Evolutionary conservation across 768 basidiomycete species (phyloP), one percentile per base, ranked within the genome.

Genomic region (Rhizopogon salebrosus): DNA sequence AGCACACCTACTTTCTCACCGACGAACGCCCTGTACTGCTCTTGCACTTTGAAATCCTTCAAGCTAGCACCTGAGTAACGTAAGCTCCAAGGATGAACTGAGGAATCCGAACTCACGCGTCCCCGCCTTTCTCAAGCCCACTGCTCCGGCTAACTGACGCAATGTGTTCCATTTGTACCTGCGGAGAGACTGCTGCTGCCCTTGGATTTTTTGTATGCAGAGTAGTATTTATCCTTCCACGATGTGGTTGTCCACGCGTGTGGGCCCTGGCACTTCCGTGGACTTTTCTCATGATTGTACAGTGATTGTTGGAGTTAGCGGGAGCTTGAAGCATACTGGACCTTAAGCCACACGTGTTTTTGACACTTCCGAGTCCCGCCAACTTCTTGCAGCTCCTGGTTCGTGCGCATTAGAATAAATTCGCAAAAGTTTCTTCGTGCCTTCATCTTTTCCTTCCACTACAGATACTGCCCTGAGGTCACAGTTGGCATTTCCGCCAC

Each of bases 111-210:
- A 62, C 88, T 77, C 68, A 91, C 89, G 79, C 76, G 69, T 89
- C 84, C 36, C 89, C 87, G 54, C 82, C 86, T 58, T 79, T 82
- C 59, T 85, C 84, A 23, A 89, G 63, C 9, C 89, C 87, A 57
- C 88, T 84, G 59, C 86, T 88, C 37, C 89, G 76, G 62, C 88
- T 90, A 42, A 89, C 80, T 2, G 86, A 87, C 1, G 87, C 77
- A 43, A 90, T 78, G 46, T 78, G 69, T 53, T 86, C 80, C 82
- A 89, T 84, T 40, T 71, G 76, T 14, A 14, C 16, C 13, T 34
- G 20, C 6, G 45, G 45, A 20, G 45, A 22, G 9, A 14, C 29
- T 14, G 26, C 6, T 42, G 42, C 16, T 45, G 42, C n/a, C 16
- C 16, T 46, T 16, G 45, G 9, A 22, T 16, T 34, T 23, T 20